Conservation (phyloP, 2,329 filamentous ascomycete species). For the Fusarium foetens region DNA sequence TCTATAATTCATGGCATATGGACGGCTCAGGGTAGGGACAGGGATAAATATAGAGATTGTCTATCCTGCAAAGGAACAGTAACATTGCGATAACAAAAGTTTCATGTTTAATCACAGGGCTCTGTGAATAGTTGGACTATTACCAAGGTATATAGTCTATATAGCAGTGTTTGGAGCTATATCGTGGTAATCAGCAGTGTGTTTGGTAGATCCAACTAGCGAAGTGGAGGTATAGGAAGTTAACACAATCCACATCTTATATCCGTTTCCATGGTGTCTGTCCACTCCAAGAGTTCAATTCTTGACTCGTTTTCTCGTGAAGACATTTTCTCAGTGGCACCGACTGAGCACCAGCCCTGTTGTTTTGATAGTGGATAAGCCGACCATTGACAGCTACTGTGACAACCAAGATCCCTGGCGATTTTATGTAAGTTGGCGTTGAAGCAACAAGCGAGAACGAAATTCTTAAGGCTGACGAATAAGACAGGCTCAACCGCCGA, state of each 20-base stretch:
- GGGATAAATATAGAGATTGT: background rate
- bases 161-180: background rate
- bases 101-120: background rate
- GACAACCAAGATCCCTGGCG: constrained; percentile 2
- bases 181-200: background rate
- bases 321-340: background rate
- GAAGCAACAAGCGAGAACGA: constrained; percentile 2
- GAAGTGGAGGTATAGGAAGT: background rate
- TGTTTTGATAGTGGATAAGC: constrained; percentile 11
- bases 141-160: background rate
- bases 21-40: constrained; percentile 5
- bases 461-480: constrained; percentile 32
- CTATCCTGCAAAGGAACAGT: background rate
- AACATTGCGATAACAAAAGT: constrained; percentile 3
- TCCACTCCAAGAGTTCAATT: background rate
- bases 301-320: background rate
- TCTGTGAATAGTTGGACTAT: background rate
- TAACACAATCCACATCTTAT: background rate
- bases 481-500: constrained; percentile 12
- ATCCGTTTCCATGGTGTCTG: background rate
- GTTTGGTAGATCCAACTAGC: background rate
- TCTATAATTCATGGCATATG: background rate
- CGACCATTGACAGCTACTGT: constrained; percentile 4
- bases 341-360: background rate
- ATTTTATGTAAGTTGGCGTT: constrained; percentile 7